These are phyloP conservation scores for Trametes cinnabarina DNA, from an alignment of 768 basidiomycete genomes.

Conservation along the genomic window DNA sequence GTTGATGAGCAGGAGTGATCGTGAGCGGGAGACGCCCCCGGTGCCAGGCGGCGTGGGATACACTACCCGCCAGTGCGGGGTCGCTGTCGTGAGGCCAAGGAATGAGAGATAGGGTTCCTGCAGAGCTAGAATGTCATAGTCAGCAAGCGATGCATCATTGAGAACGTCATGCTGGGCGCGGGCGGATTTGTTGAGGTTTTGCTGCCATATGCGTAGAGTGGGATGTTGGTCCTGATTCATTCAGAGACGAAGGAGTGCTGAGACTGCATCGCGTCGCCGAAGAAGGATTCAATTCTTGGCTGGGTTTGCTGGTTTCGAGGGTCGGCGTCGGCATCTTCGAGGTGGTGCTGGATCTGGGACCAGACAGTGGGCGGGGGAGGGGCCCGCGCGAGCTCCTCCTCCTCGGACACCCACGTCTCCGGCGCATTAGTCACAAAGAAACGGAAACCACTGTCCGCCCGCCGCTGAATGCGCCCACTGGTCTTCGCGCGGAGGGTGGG, in stretches of 20 bases:
- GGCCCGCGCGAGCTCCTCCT: background rate
- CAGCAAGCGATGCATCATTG: background rate
- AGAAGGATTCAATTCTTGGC: background rate
- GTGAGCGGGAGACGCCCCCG: background rate
- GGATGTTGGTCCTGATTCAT: background rate
- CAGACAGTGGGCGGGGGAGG: constrained; percentile 5
- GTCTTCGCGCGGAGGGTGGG: background rate
- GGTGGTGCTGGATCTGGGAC: background rate
- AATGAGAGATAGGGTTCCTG: constrained; percentile 40
- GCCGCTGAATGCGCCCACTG: background rate
- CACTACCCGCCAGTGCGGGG: constrained; percentile 17
- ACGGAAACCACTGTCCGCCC: constrained; percentile 7
- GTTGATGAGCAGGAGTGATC: constrained; percentile 18
- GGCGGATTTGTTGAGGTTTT: constrained; percentile 30
- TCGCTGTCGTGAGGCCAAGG: constrained; percentile 17
- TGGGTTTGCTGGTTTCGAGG: background rate
- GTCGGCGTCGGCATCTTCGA: background rate
- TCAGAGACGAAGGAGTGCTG: background rate
- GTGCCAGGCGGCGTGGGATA: constrained; percentile 28
- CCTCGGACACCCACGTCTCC: background rate
- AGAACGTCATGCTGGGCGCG: constrained; percentile 22
- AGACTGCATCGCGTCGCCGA: no score
- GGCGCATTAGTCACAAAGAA: constrained; percentile 7
- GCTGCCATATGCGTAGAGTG: constrained; percentile 27
- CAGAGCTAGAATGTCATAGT: constrained; percentile 35